Conservation (phyloP, 306 rosid species). For the Medicago truncatula region DNA sequence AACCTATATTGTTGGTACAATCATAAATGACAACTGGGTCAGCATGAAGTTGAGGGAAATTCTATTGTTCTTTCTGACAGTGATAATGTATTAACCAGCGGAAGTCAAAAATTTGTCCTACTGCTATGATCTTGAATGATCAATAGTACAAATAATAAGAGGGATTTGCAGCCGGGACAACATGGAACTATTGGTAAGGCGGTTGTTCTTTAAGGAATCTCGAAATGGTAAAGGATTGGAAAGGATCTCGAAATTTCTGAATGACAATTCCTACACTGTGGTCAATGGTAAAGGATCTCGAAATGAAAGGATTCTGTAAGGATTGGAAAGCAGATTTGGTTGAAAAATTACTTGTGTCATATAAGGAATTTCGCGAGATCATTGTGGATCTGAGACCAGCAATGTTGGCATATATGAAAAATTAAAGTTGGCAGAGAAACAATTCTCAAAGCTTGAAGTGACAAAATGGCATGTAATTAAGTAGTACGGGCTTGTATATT, state of each 20-base stretch:
- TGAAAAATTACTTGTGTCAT: constrained; percentile 51
- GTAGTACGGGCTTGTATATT: constrained; percentile 28
- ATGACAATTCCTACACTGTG: constrained; percentile 43
- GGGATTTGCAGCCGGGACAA: constrained; percentile 34
- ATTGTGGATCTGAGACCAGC: constrained; percentile 62
- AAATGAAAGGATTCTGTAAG: constrained; percentile 37
- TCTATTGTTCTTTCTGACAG: constrained; percentile 47
- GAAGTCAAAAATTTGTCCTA: constrained; percentile 36
- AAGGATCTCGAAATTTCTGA: not conserved
- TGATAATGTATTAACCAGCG: constrained; percentile 33
- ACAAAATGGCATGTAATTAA: constrained; percentile 27
- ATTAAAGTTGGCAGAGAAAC: constrained; percentile 43
- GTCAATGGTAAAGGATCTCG: constrained; percentile 46
- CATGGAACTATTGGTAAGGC: constrained; percentile 39
- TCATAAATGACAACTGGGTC: constrained; percentile 37
- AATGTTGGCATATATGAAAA: constrained; percentile 55
- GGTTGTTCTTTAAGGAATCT: constrained; percentile 43
- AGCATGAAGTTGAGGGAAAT: constrained; percentile 34
- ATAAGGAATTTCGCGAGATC: constrained; percentile 66
- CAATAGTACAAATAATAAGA: constrained; percentile 32
- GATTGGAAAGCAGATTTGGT: constrained; percentile 47
- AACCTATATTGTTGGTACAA: constrained; percentile 35
- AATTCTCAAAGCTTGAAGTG: constrained; percentile 27
- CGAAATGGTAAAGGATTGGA: not conserved
- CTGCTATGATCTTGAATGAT: constrained; percentile 36